phyloP scores from a whole-genome alignment of 805 yeast species.

The Pichia deserticola region DNA sequence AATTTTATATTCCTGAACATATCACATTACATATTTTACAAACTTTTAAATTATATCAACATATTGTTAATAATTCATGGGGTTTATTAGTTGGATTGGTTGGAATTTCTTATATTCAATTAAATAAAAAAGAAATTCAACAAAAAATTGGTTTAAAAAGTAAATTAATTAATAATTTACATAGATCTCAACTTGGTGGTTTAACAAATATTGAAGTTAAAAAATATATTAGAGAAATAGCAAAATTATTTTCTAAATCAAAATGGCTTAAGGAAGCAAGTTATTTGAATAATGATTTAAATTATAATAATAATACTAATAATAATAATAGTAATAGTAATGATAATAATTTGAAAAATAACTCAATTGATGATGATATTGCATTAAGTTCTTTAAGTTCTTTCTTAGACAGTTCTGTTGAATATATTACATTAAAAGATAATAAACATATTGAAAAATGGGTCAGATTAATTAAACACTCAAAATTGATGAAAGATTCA shows the following conservation, averaged over 20 bases:
- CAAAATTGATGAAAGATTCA: not conserved
- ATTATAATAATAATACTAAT: slow-evolving; percentile 2
- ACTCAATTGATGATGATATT: not conserved
- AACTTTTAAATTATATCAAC: slow-evolving; percentile 42
- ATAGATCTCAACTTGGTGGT: slow-evolving; percentile 47
- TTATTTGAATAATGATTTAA: slow-evolving; percentile 20
- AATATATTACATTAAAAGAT: slow-evolving; percentile 1
- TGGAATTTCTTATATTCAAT: slow-evolving; percentile 47
- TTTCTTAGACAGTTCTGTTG: slow-evolving; percentile 3
- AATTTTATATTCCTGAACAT: slow-evolving; percentile 52
- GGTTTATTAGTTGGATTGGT: slow-evolving; percentile 61
- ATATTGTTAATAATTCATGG: slow-evolving; percentile 59
- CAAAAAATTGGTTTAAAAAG: slow-evolving; percentile 43
- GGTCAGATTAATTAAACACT: not conserved
- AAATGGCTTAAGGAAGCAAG: slow-evolving; percentile 49
- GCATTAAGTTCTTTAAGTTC: slow-evolving; percentile 6
- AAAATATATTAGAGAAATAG: slow-evolving; percentile 47
- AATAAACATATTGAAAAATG: not conserved
- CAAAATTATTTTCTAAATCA: slow-evolving; percentile 45
- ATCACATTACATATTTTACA: slow-evolving; percentile 43
- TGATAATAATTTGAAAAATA: slow-evolving; percentile 7
- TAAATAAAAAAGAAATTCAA: slow-evolving; percentile 41
- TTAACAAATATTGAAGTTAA: slow-evolving; percentile 40
- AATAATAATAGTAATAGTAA: slow-evolving; percentile 9
- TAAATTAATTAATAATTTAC: slow-evolving; percentile 43